phyloP scores from a whole-genome alignment of 805 yeast species.

The Candida succiphila region DNA sequence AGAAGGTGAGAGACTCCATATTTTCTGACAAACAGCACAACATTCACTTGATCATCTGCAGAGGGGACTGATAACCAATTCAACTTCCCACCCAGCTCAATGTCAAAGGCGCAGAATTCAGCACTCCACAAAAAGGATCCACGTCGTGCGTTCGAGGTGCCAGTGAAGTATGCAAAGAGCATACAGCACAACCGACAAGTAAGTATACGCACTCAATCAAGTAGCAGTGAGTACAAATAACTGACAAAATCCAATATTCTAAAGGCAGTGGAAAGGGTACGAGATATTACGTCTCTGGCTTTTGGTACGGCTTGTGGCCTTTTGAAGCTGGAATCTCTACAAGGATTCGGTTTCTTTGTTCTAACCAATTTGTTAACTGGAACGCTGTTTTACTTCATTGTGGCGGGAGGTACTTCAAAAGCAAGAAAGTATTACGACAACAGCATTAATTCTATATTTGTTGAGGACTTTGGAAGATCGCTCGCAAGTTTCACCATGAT shows the following conservation, averaged over 20 bases:
- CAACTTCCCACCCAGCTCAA: too few species aligned
- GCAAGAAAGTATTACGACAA: conserved; percentile 27
- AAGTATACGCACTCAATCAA: neutral
- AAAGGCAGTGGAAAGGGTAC: conserved; percentile 16
- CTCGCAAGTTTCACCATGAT: conserved; percentile 44
- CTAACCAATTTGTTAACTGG: conserved; percentile 24
- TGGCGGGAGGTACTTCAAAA: conserved; percentile 21
- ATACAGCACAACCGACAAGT: conserved; percentile 1
- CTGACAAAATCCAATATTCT: too few species aligned
- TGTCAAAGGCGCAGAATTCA: too few species aligned
- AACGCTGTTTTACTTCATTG: conserved; percentile 20
- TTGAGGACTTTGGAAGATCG: conserved; percentile 36
- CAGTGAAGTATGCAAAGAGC: conserved; percentile 9
- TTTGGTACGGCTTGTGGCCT: conserved; percentile 49
- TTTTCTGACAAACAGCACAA: too few species aligned
- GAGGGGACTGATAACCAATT: too few species aligned
- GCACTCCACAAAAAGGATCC: too few species aligned
- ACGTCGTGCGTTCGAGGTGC: too few species aligned
- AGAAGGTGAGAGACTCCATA: too few species aligned
- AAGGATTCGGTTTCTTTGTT: conserved; percentile 37
- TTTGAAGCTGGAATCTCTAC: conserved; percentile 35
- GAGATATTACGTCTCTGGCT: conserved; percentile 38
- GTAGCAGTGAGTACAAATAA: too few species aligned
- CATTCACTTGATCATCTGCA: too few species aligned
- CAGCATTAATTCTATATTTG: conserved; percentile 29